Evolutionary conservation across 345 rosid species (phyloP), one percentile per base, ranked within the genome.

Genomic region (Ceriops decandra): DNA sequence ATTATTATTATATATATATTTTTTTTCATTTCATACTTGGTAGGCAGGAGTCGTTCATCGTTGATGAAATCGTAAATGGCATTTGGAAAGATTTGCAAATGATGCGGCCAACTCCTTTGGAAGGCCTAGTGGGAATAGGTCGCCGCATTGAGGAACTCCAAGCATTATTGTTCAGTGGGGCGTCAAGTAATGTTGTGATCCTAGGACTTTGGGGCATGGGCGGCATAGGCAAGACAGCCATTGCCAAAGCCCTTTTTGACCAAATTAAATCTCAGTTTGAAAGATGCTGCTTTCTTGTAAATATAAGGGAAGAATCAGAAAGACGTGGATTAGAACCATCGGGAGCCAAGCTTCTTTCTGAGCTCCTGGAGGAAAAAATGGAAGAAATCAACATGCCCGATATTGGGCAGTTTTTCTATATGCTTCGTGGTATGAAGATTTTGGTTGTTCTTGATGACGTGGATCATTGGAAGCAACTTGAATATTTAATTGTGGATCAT

Each of bases 371-470:
- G 33, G 5, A 4, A 31, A 0, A 31, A 31, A 31, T 31, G 5
- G 5, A 31, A 21, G n/a, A 0, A 20, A 52, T 52, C 24, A 8
- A 6, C 24, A 0, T 13, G 62, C 2, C 32, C 11, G 6, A 16
- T 8, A 52, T 52, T 21, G 15, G 1, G 1, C 6, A 19, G 5
- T 52, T 52, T 52, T 19, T 52, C 2, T 7, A 6, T 19, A 5
- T 19, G 57, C 24, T n/a, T 2, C 21, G 4, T 19, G 0, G 1
- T 8, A 20, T 5, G 20, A 52, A 1, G 7, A 22, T 52, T 52
- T 52, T 52, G 7, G 0, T 52, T 52, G 57, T 52, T n/a, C 11
- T 19, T 1, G 71, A 68, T 28, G 71, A 68, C 2, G 71, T 68
- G 8, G 30, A 58, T 10, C 26, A 17, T 17, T 17, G 19, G 1